Conservation (phyloP, 2,329 filamentous ascomycete genomes). For the Graphium sp. region DNA sequence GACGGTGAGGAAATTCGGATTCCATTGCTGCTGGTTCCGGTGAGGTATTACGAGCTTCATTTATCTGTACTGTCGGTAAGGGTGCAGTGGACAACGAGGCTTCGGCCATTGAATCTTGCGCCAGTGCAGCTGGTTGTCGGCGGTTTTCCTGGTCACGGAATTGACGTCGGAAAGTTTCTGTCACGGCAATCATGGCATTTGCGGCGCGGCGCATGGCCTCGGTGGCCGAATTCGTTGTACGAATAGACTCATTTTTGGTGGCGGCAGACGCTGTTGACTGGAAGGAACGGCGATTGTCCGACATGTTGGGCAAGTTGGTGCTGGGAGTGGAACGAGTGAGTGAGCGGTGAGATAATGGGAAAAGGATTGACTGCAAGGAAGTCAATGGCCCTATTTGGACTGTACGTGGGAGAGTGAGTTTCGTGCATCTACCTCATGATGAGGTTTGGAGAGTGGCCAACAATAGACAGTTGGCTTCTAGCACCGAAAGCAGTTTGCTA, state of each 20-base stretch:
- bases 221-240: conserved; percentile 3
- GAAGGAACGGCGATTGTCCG: conserved; percentile 2
- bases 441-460: too few species aligned
- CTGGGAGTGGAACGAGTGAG: too few species aligned
- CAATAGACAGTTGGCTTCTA: too few species aligned
- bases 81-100: too few species aligned
- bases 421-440: too few species aligned
- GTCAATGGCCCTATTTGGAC: too few species aligned
- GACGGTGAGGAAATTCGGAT: neutral
- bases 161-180: conserved; percentile 6
- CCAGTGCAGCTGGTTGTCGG: neutral
- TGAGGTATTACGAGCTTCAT: neutral
- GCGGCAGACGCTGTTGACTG: neutral
- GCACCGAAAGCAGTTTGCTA: too few species aligned
- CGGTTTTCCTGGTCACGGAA: conserved; percentile 4
- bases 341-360: too few species aligned
- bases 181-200: conserved; percentile 6
- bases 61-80: too few species aligned
- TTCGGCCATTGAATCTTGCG: conserved; percentile 1
- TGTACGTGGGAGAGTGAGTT: neutral
- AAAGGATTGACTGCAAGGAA: too few species aligned
- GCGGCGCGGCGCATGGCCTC: conserved; percentile 7
- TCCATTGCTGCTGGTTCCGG: neutral
- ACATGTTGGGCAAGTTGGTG: neutral
- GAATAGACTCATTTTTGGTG: neutral